Evolutionary conservation across 768 basidiomycete species (phyloP).

Genomic region (Lentinula sp.): DNA sequence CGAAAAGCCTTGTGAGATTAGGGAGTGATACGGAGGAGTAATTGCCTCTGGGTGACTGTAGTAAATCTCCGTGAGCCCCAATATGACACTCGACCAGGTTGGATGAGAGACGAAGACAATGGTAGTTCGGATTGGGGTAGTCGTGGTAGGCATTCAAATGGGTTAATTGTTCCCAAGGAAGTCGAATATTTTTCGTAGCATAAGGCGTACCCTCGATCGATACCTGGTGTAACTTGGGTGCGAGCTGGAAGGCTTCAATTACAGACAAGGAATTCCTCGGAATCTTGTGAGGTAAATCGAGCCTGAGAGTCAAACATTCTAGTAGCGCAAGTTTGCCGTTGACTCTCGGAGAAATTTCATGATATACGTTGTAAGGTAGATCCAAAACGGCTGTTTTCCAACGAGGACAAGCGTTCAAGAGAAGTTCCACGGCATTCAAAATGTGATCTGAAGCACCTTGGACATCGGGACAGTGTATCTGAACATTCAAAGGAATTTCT

Average conservation of each 20-base stretch:
- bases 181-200: neutral
- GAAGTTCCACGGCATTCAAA: neutral
- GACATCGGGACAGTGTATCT: neutral
- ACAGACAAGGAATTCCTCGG: neutral
- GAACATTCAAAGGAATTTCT: neutral
- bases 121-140: neutral
- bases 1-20: neutral
- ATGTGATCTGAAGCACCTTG: neutral
- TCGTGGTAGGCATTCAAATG: neutral
- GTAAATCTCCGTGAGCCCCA: neutral
- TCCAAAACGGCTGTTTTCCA: neutral
- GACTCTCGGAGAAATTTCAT: neutral
- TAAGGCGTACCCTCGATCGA: neutral
- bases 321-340: neutral
- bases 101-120: conserved; percentile 1
- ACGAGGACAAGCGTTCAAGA: neutral
- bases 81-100: conserved; percentile 3
- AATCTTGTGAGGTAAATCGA: neutral
- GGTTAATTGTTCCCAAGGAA: conserved; percentile 5
- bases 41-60: neutral
- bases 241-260: neutral
- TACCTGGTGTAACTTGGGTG: neutral
- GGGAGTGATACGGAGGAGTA: neutral
- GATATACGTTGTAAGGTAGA: neutral
- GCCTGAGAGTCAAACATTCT: neutral